Evolutionary conservation across 2,329 filamentous ascomycete species (phyloP).

Genomic region (Alternaria sp.): DNA sequence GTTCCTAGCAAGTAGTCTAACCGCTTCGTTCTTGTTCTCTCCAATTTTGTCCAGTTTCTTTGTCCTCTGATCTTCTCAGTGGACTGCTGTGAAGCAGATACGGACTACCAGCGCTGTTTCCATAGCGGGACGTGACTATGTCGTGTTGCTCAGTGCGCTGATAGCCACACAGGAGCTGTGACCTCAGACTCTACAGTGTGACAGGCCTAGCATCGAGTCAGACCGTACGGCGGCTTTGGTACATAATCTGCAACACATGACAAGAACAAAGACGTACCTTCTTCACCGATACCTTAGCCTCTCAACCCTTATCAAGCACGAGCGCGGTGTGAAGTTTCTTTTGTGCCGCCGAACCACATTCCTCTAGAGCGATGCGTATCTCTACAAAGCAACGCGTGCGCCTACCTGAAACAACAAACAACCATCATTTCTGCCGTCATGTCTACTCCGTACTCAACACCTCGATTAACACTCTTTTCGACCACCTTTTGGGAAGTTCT

Average conservation of each 20-base stretch:
- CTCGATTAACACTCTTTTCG: conserved; percentile 6
- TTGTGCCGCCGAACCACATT: neutral
- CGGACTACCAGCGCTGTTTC: accelerated
- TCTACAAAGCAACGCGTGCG: neutral
- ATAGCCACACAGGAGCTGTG: neutral
- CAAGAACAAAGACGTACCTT: neutral
- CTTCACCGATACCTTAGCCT: neutral
- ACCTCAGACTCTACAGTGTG: neutral
- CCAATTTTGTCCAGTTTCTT: neutral
- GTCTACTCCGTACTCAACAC: neutral
- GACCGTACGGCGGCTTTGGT: neutral
- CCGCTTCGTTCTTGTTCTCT: neutral
- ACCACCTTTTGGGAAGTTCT: conserved; percentile 20
- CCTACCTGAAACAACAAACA: neutral
- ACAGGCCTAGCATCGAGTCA: neutral
- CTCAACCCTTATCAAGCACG: neutral
- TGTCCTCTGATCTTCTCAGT: neutral
- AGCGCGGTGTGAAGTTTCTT: conserved; percentile 2
- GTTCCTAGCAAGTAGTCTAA: no score
- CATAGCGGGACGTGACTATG: neutral
- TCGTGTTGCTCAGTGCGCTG: neutral
- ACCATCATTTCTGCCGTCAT: neutral
- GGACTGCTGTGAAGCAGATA: neutral
- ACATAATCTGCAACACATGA: neutral
- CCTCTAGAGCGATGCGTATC: neutral